Conservation (phyloP, 2,329 filamentous ascomycete genomes). For the Stemphylium vesicarium region DNA sequence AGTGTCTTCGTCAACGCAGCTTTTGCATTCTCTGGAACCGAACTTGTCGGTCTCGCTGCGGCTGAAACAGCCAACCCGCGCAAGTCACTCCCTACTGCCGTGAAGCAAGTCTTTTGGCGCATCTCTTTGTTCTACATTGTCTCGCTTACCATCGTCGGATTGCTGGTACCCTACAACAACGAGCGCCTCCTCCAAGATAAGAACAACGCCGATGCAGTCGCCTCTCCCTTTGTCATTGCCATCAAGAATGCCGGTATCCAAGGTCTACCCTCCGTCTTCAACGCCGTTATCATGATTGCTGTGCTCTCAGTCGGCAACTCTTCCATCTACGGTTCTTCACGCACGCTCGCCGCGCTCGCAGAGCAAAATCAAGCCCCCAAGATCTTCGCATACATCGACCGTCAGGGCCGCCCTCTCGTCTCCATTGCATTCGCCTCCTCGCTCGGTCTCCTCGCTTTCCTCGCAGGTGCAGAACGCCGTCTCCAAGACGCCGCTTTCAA, state of each 20-base stretch:
- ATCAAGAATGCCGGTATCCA: constrained; percentile 83
- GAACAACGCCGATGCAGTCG: constrained; percentile 69
- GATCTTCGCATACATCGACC: constrained; percentile 67
- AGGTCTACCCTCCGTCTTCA: constrained; percentile 86
- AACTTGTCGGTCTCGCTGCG: constrained; percentile 77
- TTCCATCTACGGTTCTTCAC: constrained; percentile 87
- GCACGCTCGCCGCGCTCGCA: constrained; percentile 86
- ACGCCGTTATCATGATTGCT: constrained; percentile 89
- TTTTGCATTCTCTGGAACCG: constrained; percentile 77
- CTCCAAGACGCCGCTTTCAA: constrained; percentile 59
- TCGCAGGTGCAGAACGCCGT: constrained; percentile 53
- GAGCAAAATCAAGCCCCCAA: constrained; percentile 71
- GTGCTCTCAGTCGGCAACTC: constrained; percentile 92
- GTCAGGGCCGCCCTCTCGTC: constrained; percentile 64
- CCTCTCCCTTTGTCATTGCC: constrained; percentile 92
- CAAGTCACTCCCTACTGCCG: constrained; percentile 84
- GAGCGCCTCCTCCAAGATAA: constrained; percentile 64
- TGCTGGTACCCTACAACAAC: constrained; percentile 79
- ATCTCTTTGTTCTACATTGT: constrained; percentile 78
- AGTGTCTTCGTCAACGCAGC: constrained; percentile 78
- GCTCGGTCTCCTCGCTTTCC: constrained; percentile 67
- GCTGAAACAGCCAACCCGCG: constrained; percentile 80
- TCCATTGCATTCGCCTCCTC: constrained; percentile 60
- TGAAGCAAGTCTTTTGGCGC: constrained; percentile 96
- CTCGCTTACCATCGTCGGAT: constrained; percentile 78